Base-by-base conservation (phyloP, 1,284 basidiomycete genomes). In the Leccinum holopus region DNA sequence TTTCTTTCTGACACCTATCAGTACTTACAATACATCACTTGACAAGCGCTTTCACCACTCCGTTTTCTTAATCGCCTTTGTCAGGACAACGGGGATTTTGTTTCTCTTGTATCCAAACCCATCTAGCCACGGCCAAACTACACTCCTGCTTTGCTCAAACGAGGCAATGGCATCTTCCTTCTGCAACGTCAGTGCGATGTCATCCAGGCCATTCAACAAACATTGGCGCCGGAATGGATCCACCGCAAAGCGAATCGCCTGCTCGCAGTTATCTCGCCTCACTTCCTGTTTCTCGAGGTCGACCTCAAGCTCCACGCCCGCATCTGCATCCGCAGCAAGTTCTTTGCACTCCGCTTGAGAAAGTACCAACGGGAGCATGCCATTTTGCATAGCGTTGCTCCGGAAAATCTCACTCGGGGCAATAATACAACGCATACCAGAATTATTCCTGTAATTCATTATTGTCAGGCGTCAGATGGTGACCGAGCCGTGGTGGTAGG, bases 401-500 rank as follows among this genome's bases (percentile, higher is more conserved):
- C 84, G 84, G 87, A 97, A 97, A 72, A 98, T 98, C 69, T 98
- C 96, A 44, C 91, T 95, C 3, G 94, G 94, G 1, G 95, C 94
- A 73, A 98, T 95, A 69, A 98, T 81, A 75, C 91, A 93, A 62
- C 91, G 86, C 72, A 98, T 97, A 33, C 95, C 95, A 74, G 97
- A 98, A 78, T 98, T 94, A 72, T 95, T 93, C 74, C 91, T 92
- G 66, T n/a, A 52, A 62, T 37, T 25, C 52, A 25, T 71, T 25
- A 71, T 25, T 39, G 37, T 30, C 41, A 53, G 59, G 59, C 52
- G 12, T 41, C 18, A 57, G 41, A 57, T 37, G 1, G 37, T 32
- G 30, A 41, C 57, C 18, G 51, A 41, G 59, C 56, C 39, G n/a
- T 52, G 33, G n/a, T 52, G 33, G 61, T n/a, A 28, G 25, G 56